Conservation (phyloP, 306 rosid species). For the Sphenostylis stenocarpa region DNA sequence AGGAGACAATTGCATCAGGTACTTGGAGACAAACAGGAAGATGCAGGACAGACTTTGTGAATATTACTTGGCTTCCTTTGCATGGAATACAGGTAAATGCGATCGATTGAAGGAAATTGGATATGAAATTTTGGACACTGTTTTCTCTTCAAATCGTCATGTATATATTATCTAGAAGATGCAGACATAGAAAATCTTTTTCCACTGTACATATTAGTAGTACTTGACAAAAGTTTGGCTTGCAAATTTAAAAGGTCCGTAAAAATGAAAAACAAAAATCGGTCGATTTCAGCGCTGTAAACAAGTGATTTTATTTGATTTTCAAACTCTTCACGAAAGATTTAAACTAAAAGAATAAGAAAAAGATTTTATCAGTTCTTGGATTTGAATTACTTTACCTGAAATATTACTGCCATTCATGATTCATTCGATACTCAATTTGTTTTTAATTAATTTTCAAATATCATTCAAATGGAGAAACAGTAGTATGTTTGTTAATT, state of each 20-base stretch:
- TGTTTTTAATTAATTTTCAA: neutral
- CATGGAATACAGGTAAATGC: neutral
- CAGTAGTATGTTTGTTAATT: neutral
- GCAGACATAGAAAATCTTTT: neutral
- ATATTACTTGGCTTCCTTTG: neutral
- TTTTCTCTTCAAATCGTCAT: neutral
- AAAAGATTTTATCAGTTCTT: neutral
- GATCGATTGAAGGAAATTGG: neutral
- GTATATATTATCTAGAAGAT: neutral
- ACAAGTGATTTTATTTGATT: too few species aligned
- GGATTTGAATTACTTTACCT: neutral
- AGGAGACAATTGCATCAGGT: too few species aligned
- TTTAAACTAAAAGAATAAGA: neutral
- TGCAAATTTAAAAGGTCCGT: too few species aligned
- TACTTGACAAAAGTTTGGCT: neutral
- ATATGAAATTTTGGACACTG: conserved; percentile 15
- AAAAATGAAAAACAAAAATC: neutral
- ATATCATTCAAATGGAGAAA: neutral
- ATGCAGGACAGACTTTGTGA: too few species aligned
- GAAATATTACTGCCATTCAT: neutral
- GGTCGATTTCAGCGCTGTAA: too few species aligned
- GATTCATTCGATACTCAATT: neutral
- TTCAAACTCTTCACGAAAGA: neutral
- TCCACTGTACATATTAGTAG: neutral
- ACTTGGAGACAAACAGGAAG: too few species aligned